phyloP scores from a whole-genome alignment of 2,329 filamentous ascomycete species.

The Didymosphaeria variabile region DNA sequence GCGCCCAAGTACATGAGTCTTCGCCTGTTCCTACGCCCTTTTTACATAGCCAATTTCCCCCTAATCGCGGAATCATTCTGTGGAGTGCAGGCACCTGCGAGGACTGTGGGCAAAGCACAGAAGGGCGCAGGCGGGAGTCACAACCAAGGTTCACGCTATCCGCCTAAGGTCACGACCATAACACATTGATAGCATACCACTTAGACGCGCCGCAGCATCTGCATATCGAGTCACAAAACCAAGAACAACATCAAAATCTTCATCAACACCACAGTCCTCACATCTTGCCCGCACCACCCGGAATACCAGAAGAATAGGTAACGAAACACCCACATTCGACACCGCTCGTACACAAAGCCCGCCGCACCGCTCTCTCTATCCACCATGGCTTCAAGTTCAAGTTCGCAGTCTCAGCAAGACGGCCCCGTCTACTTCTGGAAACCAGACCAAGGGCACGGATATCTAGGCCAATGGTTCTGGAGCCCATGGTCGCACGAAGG shows the following conservation, averaged over 20 bases:
- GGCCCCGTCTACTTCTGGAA: slow-evolving; percentile 41
- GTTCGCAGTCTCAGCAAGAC: background rate
- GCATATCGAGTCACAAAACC: background rate
- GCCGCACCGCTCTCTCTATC: background rate
- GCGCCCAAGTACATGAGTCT: background rate
- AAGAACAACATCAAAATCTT: too few species aligned
- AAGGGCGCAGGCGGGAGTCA: slow-evolving; percentile 1
- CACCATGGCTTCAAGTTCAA: background rate
- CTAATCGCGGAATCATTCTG: background rate
- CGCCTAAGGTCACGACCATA: background rate
- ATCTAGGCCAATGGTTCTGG: slow-evolving; percentile 71
- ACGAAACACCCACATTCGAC: background rate
- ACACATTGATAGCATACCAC: background rate
- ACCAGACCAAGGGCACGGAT: slow-evolving; percentile 54
- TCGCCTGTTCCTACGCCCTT: background rate
- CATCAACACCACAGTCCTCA: background rate
- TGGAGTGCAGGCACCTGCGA: background rate
- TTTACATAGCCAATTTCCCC: background rate
- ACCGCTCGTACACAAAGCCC: background rate
- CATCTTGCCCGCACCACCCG: background rate
- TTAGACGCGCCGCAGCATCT: background rate
- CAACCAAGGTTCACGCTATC: background rate
- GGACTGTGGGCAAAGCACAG: background rate
- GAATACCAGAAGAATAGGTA: background rate
- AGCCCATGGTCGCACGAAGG: slow-evolving; percentile 54